Evolutionary conservation across 306 rosid genomes (phyloP).

Genomic region (Senna tora): DNA sequence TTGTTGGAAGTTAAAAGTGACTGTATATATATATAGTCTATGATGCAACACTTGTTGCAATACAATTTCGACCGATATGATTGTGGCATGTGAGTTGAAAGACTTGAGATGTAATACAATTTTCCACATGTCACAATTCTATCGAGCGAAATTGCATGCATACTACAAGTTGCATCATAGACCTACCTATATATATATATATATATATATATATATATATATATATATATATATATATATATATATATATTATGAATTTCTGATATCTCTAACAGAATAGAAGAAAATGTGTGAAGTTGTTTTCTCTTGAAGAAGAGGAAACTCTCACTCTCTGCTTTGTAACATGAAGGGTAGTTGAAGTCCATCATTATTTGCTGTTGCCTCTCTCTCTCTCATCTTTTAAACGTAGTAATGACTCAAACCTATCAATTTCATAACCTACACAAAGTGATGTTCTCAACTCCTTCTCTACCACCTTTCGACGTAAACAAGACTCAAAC

Average conservation of each 20-base stretch:
- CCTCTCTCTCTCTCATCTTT: neutral
- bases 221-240: no score
- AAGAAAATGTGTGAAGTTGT: slow-evolving; percentile 32
- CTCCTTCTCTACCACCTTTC: slow-evolving; percentile 21
- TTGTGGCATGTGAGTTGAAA: no score
- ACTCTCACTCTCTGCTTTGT: slow-evolving; percentile 12
- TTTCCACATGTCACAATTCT: no score
- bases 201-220: no score
- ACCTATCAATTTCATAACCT: neutral
- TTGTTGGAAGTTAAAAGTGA: no score
- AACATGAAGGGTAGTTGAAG: slow-evolving; percentile 22
- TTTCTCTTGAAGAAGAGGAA: slow-evolving; percentile 45
- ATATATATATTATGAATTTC: slow-evolving; percentile 12
- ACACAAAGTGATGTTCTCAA: neutral
- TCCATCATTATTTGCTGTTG: slow-evolving; percentile 43
- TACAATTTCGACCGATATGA: no score
- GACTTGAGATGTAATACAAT: no score
- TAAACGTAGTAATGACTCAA: slow-evolving; percentile 50
- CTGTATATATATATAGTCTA: no score
- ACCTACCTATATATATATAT: no score
- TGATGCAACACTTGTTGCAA: no score
- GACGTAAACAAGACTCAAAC: slow-evolving; percentile 47
- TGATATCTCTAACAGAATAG: slow-evolving; percentile 25
- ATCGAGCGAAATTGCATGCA: no score
- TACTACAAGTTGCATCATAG: no score